phyloP scores from a whole-genome alignment of 176 grass and related monocot species.

The Saccharum officinarum region DNA sequence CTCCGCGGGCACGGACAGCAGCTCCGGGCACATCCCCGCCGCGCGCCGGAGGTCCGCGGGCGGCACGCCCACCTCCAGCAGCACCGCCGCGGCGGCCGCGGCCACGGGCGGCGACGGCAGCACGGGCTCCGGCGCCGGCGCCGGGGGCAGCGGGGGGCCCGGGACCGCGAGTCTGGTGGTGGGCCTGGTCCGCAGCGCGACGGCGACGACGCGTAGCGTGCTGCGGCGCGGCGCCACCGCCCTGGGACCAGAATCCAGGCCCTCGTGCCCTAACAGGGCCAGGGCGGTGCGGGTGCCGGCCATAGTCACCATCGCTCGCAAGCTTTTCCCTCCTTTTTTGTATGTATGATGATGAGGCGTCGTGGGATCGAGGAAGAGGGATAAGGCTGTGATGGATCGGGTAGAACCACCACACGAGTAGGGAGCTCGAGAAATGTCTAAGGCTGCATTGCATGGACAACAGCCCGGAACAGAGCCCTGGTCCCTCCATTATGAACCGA shows the following conservation, averaged over 20 bases:
- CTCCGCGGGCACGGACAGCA: slow-evolving; percentile 52
- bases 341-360: not conserved
- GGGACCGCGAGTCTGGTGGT: slow-evolving; percentile 43
- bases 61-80: slow-evolving; percentile 57
- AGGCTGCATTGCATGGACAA: not conserved
- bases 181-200: slow-evolving; percentile 44
- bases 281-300: not conserved
- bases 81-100: slow-evolving; percentile 35
- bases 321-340: not conserved
- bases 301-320: not conserved
- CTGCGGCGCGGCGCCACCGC: slow-evolving; percentile 8
- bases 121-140: slow-evolving; percentile 1
- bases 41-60: slow-evolving; percentile 64
- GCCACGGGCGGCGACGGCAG: slow-evolving; percentile 39
- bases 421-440: not conserved
- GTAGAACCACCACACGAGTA: not conserved
- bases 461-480: not conserved
- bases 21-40: slow-evolving; percentile 83
- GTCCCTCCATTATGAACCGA: not conserved
- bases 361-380: not conserved
- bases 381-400: not conserved
- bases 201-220: slow-evolving; percentile 32
- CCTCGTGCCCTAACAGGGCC: not conserved
- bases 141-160: slow-evolving; percentile 2
- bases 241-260: not conserved